Evolutionary conservation across 441 rosid genomes (phyloP).

Genomic region (Biscutella auriculata): DNA sequence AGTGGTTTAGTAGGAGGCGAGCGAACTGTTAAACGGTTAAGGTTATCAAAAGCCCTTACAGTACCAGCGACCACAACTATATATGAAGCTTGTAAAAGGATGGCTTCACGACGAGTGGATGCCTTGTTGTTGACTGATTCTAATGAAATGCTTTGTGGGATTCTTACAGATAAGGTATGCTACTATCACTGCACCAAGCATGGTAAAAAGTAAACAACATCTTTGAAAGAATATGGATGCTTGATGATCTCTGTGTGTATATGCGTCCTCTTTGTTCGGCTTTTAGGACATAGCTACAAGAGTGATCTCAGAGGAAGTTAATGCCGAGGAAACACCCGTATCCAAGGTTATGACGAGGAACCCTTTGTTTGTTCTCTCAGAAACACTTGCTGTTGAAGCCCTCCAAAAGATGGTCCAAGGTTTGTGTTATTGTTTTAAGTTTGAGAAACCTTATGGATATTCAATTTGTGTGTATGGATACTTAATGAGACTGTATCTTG

Average conservation of each 20-base stretch:
- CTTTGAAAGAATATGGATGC: background rate
- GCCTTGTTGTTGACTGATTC: slow-evolving; percentile 90
- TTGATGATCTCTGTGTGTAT: background rate
- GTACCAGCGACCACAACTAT: slow-evolving; percentile 76
- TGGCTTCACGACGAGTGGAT: slow-evolving; percentile 93
- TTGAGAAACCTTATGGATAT: background rate
- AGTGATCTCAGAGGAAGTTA: slow-evolving; percentile 66
- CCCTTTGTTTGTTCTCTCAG: slow-evolving; percentile 86
- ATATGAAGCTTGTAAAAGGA: slow-evolving; percentile 79
- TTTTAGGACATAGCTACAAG: slow-evolving; percentile 77
- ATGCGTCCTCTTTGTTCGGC: background rate
- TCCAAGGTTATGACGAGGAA: slow-evolving; percentile 94
- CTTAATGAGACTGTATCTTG: slow-evolving; percentile 11
- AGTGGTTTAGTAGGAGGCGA: slow-evolving; percentile 76
- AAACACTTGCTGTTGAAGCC: slow-evolving; percentile 94
- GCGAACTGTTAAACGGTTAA: slow-evolving; percentile 76
- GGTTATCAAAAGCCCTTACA: slow-evolving; percentile 84
- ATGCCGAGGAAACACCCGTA: slow-evolving; percentile 73
- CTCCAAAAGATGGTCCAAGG: slow-evolving; percentile 98
- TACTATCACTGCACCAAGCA: background rate
- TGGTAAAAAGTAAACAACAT: background rate
- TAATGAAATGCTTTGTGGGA: slow-evolving; percentile 89
- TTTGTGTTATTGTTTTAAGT: slow-evolving; percentile 23
- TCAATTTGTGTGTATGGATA: background rate
- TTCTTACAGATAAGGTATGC: slow-evolving; percentile 85